Percentiles rank a stretch among this genome's conserved stretches.
Evolutionary conservation across 768 basidiomycete genomes (phyloP).

Genomic region (Amanita subjunquillea): DNA sequence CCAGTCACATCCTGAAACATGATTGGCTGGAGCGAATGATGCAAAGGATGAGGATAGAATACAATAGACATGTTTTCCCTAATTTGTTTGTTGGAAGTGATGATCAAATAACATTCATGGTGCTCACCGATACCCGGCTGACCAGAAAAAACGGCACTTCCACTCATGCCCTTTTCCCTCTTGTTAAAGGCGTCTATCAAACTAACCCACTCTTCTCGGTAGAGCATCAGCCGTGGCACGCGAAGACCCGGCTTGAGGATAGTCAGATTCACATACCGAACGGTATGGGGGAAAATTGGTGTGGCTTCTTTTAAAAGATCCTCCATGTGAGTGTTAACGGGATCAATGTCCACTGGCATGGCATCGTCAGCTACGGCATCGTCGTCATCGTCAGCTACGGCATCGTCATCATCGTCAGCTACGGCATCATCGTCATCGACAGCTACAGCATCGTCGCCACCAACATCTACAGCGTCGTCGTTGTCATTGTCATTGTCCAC

Average conservation of each 20-base stretch:
- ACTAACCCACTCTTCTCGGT: slow-evolving; percentile 5
- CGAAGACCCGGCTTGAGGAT: slow-evolving; percentile 2
- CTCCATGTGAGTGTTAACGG: not conserved
- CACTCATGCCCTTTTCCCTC: not conserved
- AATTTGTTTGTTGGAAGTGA: not conserved
- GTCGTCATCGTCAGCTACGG: not conserved
- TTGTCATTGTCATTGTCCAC: too few species aligned
- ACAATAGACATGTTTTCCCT: slow-evolving; percentile 6
- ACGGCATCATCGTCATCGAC: not conserved
- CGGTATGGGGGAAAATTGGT: slow-evolving; percentile 7
- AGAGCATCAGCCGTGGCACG: slow-evolving; percentile 7
- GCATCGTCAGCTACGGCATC: not conserved
- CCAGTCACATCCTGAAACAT: slow-evolving; percentile 7
- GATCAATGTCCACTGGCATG: not conserved
- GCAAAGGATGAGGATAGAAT: slow-evolving; percentile 8
- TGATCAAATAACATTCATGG: not conserved
- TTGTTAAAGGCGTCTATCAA: slow-evolving; percentile 6
- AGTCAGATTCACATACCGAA: slow-evolving; percentile 10
- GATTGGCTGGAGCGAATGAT: slow-evolving; percentile 4
- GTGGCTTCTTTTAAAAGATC: not conserved
- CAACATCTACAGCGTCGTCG: too few species aligned
- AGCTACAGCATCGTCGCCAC: not conserved
- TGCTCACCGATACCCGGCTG: slow-evolving; percentile 9
- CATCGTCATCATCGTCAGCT: not conserved
- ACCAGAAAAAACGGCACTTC: slow-evolving; percentile 7